These are phyloP conservation scores for Cicer yamashitae DNA, from an alignment of 306 rosid species.

Conservation along the genomic window DNA sequence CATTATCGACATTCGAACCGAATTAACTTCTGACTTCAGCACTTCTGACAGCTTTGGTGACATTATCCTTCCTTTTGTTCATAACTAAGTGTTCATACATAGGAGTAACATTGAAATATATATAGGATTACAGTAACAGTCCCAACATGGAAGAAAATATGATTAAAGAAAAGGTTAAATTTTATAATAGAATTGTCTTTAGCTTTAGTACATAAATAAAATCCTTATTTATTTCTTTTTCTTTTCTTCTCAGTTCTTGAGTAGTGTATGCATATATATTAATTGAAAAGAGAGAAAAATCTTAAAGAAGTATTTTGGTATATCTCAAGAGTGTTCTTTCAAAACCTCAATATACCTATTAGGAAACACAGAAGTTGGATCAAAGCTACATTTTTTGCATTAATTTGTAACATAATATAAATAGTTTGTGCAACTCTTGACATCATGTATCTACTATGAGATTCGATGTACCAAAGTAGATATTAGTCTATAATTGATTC, in stretches of 20 bases:
- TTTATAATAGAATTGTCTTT: conserved; percentile 15
- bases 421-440: background rate
- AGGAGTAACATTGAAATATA: conserved; percentile 44
- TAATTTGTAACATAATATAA: background rate
- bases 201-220: conserved; percentile 1
- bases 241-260: background rate
- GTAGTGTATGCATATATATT: conserved; percentile 11
- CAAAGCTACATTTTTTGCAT: conserved; percentile 1
- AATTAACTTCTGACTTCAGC: conserved; percentile 42
- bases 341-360: conserved; percentile 19
- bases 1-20: conserved; percentile 7
- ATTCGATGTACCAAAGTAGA: no score
- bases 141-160: conserved; percentile 39
- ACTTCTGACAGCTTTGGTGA: conserved; percentile 31
- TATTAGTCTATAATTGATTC: no score
- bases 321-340: conserved; percentile 25
- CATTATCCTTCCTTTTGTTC: conserved; percentile 33
- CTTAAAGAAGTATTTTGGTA: background rate
- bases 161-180: conserved; percentile 32
- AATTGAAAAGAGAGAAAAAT: conserved; percentile 1
- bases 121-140: conserved; percentile 48
- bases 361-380: conserved; percentile 7
- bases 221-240: background rate
- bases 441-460: no score
- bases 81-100: conserved; percentile 42